Evolutionary conservation across 768 basidiomycete genomes (phyloP), one percentile per base, ranked within the genome.

Genomic region (Heimioporus sp.): DNA sequence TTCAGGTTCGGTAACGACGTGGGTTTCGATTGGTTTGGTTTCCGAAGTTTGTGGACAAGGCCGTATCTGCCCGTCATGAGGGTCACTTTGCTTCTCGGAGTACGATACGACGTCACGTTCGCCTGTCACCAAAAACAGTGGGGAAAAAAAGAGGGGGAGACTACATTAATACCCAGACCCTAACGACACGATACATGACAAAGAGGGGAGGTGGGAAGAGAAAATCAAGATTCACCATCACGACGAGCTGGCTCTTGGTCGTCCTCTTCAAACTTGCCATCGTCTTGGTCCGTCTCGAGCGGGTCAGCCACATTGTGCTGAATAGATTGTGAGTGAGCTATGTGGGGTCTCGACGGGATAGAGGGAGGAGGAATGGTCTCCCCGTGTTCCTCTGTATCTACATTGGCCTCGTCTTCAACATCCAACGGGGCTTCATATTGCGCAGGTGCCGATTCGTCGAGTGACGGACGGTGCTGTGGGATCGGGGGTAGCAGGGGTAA

Each of bases 141-240:
- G 39, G 30, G 20, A 21, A 20, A 30, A 54, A 24, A 16, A 16
- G 34, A 17, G 49, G 15, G 52, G 49, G 31, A 44, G 21, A 46
- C 53, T 65, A 57, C 56, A 68, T 70, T 70, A 68, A 70, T 66
- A 70, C 55, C 56, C 65, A 44, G 51, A 48, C 30, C 42, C 60
- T 64, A 28, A 61, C 55, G 42, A 63, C 54, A 61, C 55, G 42
- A 55, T 58, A 51, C 43, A 64, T 49, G 57, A 53, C 60, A 62
- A 53, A 58, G n/a, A 39, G 24, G 16, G 35, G 20, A 42, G 40
- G 24, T 28, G 24, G 46, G 12, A 15, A 35, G 24, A 56, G 63
- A 48, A 61, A 62, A 63, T 76, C 58, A 76, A 67, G 53, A 76
- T 71, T 78, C 72, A 77, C 76, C 77, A 71, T 75, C 58, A 52